Percentiles rank a stretch among this genome's conserved stretches.
phyloP scores from a whole-genome alignment of 345 rosid species.

The Populus deltoides region DNA sequence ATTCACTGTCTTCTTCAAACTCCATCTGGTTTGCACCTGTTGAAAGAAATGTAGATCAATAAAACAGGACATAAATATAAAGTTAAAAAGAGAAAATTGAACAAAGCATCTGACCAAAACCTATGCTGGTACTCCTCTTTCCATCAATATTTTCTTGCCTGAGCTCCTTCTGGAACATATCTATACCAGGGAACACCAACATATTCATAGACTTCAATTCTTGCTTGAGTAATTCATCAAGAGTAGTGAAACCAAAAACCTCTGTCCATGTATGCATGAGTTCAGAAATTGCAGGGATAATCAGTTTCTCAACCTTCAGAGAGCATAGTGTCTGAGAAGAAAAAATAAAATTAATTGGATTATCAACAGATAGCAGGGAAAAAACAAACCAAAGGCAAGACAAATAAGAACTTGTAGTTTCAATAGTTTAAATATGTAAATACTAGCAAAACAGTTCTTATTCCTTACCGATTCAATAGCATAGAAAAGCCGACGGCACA shows the following conservation, averaged over 20 bases:
- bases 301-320: slow-evolving; percentile 28
- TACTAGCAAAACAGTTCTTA: background rate
- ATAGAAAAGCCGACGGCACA: slow-evolving; percentile 33
- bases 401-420: background rate
- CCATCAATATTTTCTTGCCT: slow-evolving; percentile 28
- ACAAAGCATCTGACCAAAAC: slow-evolving; percentile 18
- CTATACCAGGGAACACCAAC: slow-evolving; percentile 35
- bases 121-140: slow-evolving; percentile 25
- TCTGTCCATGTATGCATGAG: slow-evolving; percentile 31
- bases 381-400: background rate
- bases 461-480: slow-evolving; percentile 29
- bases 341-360: background rate
- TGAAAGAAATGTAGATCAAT: background rate
- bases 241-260: slow-evolving; percentile 30
- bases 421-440: background rate
- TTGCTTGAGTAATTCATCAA: slow-evolving; percentile 23
- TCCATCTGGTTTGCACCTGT: slow-evolving; percentile 22
- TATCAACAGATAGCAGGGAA: background rate
- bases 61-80: background rate
- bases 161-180: slow-evolving; percentile 33
- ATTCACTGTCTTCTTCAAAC: slow-evolving; percentile 9
- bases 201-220: slow-evolving; percentile 29
- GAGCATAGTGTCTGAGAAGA: slow-evolving; percentile 23
- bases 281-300: slow-evolving; percentile 35
- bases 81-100: background rate